Evolutionary conservation across 140 eudicot genomes (phyloP), one percentile per base, ranked within the genome.

Genomic region (Erigeron philadelphicus): DNA sequence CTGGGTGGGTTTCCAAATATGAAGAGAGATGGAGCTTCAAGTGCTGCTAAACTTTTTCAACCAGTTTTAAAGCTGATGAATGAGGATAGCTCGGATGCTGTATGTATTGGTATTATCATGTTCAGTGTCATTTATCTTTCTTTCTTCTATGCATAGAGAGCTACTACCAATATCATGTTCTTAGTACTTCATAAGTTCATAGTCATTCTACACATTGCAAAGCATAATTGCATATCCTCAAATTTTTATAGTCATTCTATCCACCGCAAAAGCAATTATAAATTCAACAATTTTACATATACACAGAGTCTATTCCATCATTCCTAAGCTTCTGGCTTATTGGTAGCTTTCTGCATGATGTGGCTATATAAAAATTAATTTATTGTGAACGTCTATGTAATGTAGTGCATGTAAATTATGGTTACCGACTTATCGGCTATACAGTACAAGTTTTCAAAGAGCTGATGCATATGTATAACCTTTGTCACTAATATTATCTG

Each of bases 11-110:
- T 81, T 74, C 85, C 87, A 59, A 89, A 78, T 71, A 75, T 75
- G 78, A 93, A 89, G 89, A 93, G 88, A 79, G 97, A 89, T 65
- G 99, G 86, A 17, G 76, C 84, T 69, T 76, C 95, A n/a, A 95
- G 76, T 61, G 94, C 97, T 35, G 64, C 85, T 49, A 93, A 75
- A 75, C 80, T 89, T 73, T 19, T 84, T 64, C 95, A 84, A 46
- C 94, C 94, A 18, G 72, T 83, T 31, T 49, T 89, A 74, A 89
- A 89, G 86, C 62, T 86, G 78, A 75, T 93, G 44, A 75, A 80
- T 31, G 95, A 82, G 74, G 95, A 89, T 62, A 78, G 41, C 61
- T 78, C 90, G 15, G 86, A 79, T 75, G 84, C 75, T 70, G 82
- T 80, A 56, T 72, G 81, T 88, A 88, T 86, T 67, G 66, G 88